Conservation (phyloP, 257 asterid genomes). For the Solanum ahanhuiri region DNA sequence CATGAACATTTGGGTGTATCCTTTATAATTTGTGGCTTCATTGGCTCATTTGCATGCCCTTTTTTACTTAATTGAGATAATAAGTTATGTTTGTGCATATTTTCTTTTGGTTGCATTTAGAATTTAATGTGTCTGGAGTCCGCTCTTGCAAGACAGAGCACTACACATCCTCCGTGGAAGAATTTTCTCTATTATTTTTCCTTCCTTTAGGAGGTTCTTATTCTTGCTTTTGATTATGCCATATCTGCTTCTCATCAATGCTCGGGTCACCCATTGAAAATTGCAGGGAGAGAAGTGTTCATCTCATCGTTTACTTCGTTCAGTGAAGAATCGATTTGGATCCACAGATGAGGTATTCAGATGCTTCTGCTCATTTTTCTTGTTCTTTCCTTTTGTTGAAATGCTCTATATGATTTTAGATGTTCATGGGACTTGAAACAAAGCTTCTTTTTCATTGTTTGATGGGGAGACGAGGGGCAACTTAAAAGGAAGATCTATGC, state of each 20-base stretch:
- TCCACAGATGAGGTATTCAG: slow-evolving; percentile 86
- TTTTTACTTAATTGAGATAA: not conserved
- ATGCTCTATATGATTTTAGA: not conserved
- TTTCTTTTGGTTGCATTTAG: not conserved
- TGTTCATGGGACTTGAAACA: not conserved
- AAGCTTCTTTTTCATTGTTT: not conserved
- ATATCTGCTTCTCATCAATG: not conserved
- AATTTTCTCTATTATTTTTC: not conserved
- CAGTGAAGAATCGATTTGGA: slow-evolving; percentile 92
- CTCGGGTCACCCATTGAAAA: slow-evolving; percentile 2
- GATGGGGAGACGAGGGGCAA: not conserved
- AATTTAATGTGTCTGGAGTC: not conserved
- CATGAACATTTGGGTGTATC: not conserved
- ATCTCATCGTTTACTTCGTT: slow-evolving; percentile 77
- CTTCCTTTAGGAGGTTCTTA: not conserved
- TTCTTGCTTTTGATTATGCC: not conserved
- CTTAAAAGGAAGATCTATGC: not conserved
- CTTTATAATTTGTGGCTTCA: not conserved
- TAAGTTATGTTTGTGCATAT: not conserved
- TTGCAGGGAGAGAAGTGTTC: slow-evolving; percentile 86
- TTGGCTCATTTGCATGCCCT: not conserved
- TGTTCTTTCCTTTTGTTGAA: not conserved
- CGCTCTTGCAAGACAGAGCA: not conserved
- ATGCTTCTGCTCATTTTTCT: not conserved
- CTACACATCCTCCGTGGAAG: not conserved